phyloP scores from a whole-genome alignment of 1,139 yeast genomes.

The Yamadazyma membranifaciens region DNA sequence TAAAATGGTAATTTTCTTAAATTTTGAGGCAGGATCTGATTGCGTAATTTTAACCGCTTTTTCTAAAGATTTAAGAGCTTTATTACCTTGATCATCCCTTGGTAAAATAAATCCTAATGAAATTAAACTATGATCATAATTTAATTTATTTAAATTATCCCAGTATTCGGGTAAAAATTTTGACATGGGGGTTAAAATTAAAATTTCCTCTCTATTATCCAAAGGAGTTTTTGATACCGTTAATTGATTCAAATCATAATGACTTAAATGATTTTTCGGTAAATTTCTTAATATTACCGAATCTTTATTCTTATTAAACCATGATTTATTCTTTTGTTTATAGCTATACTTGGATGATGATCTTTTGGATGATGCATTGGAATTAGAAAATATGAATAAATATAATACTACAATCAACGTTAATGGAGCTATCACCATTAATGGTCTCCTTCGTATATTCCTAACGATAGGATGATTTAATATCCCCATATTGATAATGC shows the following conservation, averaged over 20 bases:
- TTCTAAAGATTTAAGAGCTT: constrained; percentile 68
- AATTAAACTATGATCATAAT: constrained; percentile 80
- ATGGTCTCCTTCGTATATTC: constrained; percentile 61
- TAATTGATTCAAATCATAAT: constrained; percentile 77
- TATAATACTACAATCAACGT: constrained; percentile 40
- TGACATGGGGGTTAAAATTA: constrained; percentile 86
- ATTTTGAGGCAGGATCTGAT: constrained; percentile 60
- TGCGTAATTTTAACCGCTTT: constrained; percentile 59
- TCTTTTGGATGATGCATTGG: constrained; percentile 16
- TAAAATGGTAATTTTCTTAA: constrained; percentile 77
- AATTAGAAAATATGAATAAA: constrained; percentile 34
- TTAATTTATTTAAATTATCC: constrained; percentile 70
- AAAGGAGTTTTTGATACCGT: constrained; percentile 69
- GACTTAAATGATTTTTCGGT: constrained; percentile 79
- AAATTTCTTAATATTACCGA: constrained; percentile 55
- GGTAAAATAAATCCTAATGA: constrained; percentile 93
- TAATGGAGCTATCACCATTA: constrained; percentile 46
- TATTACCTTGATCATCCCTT: constrained; percentile 74
- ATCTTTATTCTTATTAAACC: constrained; percentile 45
- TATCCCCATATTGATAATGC: neutral
- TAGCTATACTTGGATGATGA: constrained; percentile 43
- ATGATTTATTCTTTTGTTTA: constrained; percentile 45
- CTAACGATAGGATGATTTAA: constrained; percentile 25
- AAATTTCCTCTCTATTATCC: constrained; percentile 73
- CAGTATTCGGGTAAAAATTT: constrained; percentile 82